Conservation (phyloP, 305 asterid species). For the Plantago lanceolata region DNA sequence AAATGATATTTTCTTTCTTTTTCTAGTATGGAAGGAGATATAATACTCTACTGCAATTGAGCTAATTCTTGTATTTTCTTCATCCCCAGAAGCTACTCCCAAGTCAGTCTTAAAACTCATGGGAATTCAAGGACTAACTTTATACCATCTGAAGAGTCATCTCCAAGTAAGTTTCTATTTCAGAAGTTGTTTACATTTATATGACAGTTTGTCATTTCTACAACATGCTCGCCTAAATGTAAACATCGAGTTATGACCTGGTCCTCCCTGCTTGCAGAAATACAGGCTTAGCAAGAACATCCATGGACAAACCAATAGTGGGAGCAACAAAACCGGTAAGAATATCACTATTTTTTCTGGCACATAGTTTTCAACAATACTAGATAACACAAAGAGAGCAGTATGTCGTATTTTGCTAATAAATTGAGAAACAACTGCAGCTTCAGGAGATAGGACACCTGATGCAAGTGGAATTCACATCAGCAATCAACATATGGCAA, state of each 20-base stretch:
- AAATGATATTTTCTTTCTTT: constrained; percentile 24
- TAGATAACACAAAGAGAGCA: constrained; percentile 6
- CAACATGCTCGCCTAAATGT: constrained; percentile 3
- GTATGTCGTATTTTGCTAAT: constrained; percentile 18
- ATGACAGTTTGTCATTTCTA: constrained; percentile 11
- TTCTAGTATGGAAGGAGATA: constrained; percentile 12
- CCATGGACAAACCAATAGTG: constrained; percentile 64
- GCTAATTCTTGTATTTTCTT: constrained; percentile 27
- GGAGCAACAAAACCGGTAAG: constrained; percentile 68
- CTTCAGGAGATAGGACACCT: constrained; percentile 52
- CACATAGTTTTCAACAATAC: constrained; percentile 15
- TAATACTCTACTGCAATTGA: constrained; percentile 24
- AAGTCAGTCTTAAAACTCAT: constrained; percentile 94
- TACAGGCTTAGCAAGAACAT: constrained; percentile 89
- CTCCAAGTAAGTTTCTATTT: constrained; percentile 67
- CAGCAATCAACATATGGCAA: constrained; percentile 42
- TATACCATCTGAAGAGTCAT: constrained; percentile 97
- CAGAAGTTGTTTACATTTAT: neutral
- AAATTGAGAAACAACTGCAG: constrained; percentile 37
- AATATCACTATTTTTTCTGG: constrained; percentile 9
- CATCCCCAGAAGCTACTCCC: constrained; percentile 92
- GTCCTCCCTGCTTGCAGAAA: constrained; percentile 54
- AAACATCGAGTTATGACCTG: constrained; percentile 6
- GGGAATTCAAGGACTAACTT: constrained; percentile 94
- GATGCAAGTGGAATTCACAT: constrained; percentile 49